phyloP scores from a whole-genome alignment of 345 rosid genomes.

The Carallia brachiata region DNA sequence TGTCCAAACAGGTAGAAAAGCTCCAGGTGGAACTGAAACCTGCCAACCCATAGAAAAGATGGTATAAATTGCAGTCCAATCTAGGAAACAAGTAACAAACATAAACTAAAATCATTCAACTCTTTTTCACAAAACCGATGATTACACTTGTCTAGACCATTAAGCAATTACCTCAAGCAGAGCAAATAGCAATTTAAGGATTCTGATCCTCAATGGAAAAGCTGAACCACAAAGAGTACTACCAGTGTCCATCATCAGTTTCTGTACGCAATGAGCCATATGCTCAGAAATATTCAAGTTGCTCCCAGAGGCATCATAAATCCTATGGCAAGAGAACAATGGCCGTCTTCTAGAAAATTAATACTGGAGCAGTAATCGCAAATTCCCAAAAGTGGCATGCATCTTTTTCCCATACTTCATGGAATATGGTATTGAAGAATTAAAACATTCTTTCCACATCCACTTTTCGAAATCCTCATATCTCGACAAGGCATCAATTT shows the following conservation, averaged over 20 bases:
- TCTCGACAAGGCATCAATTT: slow-evolving; percentile 48
- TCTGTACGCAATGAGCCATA: slow-evolving; percentile 35
- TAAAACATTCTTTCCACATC: slow-evolving; percentile 64
- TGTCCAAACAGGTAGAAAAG: slow-evolving; percentile 64
- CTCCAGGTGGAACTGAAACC: slow-evolving; percentile 72
- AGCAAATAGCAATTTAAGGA: slow-evolving; percentile 65
- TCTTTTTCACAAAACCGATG: neutral
- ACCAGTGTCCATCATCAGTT: slow-evolving; percentile 20
- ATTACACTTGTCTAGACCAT: neutral
- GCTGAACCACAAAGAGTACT: slow-evolving; percentile 26
- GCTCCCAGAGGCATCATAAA: slow-evolving; percentile 23
- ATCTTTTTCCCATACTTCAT: slow-evolving; percentile 56
- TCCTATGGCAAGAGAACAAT: slow-evolving; percentile 56
- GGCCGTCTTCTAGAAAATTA: slow-evolving; percentile 37
- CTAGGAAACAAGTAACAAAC: neutral
- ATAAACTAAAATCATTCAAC: neutral
- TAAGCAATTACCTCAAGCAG: slow-evolving; percentile 55
- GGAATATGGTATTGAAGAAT: slow-evolving; percentile 41
- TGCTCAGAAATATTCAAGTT: slow-evolving; percentile 47
- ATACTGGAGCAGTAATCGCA: slow-evolving; percentile 60
- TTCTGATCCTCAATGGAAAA: slow-evolving; percentile 54
- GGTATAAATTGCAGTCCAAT: neutral
- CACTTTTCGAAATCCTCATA: slow-evolving; percentile 75
- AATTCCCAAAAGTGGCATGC: slow-evolving; percentile 40
- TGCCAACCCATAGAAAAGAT: slow-evolving; percentile 29